phyloP scores from a whole-genome alignment of 345 rosid species.

The Hibiscus syriacus region DNA sequence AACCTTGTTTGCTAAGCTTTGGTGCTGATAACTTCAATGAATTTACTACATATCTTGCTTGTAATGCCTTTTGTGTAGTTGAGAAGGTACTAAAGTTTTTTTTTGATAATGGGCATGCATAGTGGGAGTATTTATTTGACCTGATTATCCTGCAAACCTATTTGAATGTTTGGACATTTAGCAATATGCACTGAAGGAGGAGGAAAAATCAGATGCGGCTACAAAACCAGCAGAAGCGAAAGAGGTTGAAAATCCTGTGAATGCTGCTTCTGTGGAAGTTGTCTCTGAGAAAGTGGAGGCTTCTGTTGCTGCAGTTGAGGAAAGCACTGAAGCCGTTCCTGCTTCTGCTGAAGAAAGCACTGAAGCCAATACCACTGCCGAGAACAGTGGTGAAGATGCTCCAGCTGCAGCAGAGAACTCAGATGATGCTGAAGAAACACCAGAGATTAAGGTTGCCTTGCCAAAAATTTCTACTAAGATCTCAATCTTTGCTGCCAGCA shows the following conservation, averaged over 20 bases:
- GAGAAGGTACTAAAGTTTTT: background rate
- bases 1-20: background rate
- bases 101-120: slow-evolving; percentile 22
- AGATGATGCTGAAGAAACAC: slow-evolving; percentile 48
- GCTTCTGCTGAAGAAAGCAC: slow-evolving; percentile 22
- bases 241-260: slow-evolving; percentile 35
- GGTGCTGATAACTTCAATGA: background rate
- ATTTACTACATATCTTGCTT: background rate
- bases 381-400: slow-evolving; percentile 15
- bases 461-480: slow-evolving; percentile 30
- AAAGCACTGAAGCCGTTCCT: slow-evolving; percentile 27
- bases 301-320: slow-evolving; percentile 21
- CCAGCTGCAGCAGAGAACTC: slow-evolving; percentile 12
- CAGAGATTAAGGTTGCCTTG: slow-evolving; percentile 62
- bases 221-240: slow-evolving; percentile 45
- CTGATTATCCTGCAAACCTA: background rate
- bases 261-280: slow-evolving; percentile 39
- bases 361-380: slow-evolving; percentile 28
- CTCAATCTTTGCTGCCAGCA: background rate
- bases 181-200: slow-evolving; percentile 71
- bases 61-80: background rate
- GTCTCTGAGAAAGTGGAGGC: slow-evolving; percentile 29
- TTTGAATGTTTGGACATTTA: slow-evolving; percentile 18
- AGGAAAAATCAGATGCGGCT: slow-evolving; percentile 33
- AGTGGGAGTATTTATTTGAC: background rate